A percentile compares a stretch with the other conserved stretches of the same genome.
These are phyloP conservation scores for Wickerhamomyces sp. DNA, from an alignment of 1,139 yeast species.

Conservation along the genomic window DNA sequence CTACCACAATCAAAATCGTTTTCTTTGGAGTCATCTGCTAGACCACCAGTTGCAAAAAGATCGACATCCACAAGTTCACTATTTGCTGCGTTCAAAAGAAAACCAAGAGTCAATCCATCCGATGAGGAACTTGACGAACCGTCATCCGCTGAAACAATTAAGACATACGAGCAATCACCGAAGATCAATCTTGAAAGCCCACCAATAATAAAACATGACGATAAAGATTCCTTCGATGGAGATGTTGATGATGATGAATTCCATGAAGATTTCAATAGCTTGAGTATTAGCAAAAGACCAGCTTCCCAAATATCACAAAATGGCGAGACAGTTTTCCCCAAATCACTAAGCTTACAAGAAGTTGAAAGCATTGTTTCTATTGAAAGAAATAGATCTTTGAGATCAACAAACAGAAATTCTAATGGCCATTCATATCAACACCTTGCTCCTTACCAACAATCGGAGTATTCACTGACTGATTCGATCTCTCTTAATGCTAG, in stretches of 20 bases:
- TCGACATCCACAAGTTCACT: constrained; percentile 22
- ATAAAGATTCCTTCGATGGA: background rate
- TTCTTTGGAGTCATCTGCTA: constrained; percentile 5
- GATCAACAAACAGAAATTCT: constrained; percentile 30
- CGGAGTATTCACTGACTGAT: constrained; percentile 30
- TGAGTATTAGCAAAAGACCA: constrained; percentile 2
- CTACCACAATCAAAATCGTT: constrained; percentile 13
- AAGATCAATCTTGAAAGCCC: background rate
- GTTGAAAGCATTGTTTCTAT: constrained; percentile 70
- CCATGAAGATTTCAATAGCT: constrained; percentile 24
- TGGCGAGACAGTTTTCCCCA: constrained; percentile 73
- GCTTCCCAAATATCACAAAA: constrained; percentile 26
- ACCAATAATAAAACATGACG: background rate
- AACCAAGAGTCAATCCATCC: constrained; percentile 5
- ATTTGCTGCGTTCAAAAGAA: constrained; percentile 22
- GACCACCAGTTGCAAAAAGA: constrained; percentile 15
- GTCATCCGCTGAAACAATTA: too few relatives aligned
- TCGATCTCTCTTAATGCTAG: constrained; percentile 32
- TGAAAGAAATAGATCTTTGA: constrained; percentile 64
- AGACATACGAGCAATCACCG: background rate
- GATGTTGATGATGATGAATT: constrained; percentile 8
- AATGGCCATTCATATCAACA: background rate
- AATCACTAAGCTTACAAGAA: constrained; percentile 58
- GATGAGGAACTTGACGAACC: background rate
- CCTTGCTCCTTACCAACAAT: background rate